phyloP scores from a whole-genome alignment of 108 stramenopile genomes.

The Hondaea fermentalgiana region DNA sequence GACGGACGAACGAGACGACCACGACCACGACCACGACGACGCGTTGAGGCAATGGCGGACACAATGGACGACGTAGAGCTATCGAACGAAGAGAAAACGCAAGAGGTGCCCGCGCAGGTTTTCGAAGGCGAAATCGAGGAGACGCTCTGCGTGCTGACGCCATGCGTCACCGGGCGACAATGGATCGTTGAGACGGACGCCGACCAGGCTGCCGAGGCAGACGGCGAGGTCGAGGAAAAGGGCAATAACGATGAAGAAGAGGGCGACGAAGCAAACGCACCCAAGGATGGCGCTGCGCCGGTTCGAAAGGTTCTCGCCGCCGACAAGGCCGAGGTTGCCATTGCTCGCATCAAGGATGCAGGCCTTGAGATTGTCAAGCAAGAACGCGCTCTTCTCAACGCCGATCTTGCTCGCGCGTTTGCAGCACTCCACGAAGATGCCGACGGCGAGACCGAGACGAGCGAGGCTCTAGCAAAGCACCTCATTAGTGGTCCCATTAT shows the following conservation, averaged over 20 bases:
- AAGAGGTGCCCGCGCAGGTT: too few species aligned
- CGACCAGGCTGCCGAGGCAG: not conserved
- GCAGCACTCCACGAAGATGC: not conserved
- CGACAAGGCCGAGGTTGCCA: not conserved
- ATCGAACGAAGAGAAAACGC: too few species aligned
- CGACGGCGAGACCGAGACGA: not conserved
- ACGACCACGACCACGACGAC: too few species aligned
- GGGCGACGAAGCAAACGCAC: not conserved
- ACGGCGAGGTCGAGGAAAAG: not conserved
- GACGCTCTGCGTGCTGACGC: not conserved
- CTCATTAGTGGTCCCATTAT: not conserved
- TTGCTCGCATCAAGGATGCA: not conserved
- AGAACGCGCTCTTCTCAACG: not conserved
- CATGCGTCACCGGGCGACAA: not conserved
- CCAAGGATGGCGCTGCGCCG: not conserved
- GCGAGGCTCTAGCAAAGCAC: not conserved
- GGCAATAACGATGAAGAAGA: not conserved
- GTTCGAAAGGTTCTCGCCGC: not conserved
- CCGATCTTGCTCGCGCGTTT: not conserved
- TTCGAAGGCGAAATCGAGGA: not conserved
- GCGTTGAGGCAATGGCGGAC: too few species aligned
- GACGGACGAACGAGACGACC: too few species aligned
- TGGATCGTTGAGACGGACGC: not conserved
- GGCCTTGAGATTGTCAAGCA: not conserved
- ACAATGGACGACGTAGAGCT: too few species aligned